Evolutionary conservation across 192 early-diverging fungal species (phyloP).

Genomic region (Physocladia obscura): DNA sequence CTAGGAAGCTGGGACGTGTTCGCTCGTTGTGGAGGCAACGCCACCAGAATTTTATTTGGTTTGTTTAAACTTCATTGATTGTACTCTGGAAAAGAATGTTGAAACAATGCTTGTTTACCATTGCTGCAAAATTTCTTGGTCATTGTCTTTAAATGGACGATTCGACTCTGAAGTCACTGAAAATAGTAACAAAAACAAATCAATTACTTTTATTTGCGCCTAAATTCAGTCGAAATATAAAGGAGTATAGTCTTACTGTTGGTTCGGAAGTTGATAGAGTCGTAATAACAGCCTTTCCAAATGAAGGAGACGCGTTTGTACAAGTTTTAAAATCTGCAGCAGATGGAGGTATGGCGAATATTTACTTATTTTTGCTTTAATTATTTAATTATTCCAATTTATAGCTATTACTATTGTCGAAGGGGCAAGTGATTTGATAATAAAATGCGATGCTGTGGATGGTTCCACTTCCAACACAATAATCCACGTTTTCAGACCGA

Average conservation of each 20-base stretch:
- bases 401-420: slow-evolving; percentile 29
- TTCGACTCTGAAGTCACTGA: slow-evolving; percentile 43
- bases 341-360: slow-evolving; percentile 27
- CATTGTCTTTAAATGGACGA: slow-evolving; percentile 62
- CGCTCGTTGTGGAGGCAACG: too few relatives aligned
- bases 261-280: slow-evolving; percentile 36
- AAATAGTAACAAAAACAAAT: slow-evolving; percentile 11
- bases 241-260: slow-evolving; percentile 30
- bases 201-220: slow-evolving; percentile 26
- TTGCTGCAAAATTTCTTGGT: too few relatives aligned
- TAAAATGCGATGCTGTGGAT: slow-evolving; percentile 52
- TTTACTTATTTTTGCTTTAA: not conserved
- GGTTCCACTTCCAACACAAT: slow-evolving; percentile 37
- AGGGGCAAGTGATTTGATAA: slow-evolving; percentile 35
- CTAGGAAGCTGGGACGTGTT: too few relatives aligned
- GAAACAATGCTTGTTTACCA: too few relatives aligned
- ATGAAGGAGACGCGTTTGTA: slow-evolving; percentile 45
- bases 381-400: not conserved
- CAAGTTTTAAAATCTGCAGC: slow-evolving; percentile 41
- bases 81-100: too few relatives aligned
- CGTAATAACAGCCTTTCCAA: slow-evolving; percentile 31
- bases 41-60: too few relatives aligned
- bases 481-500: slow-evolving; percentile 36
- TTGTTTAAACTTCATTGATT: too few relatives aligned
- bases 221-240: slow-evolving; percentile 26